A percentile compares a stretch with the other conserved stretches of the same genome.
phyloP scores from a whole-genome alignment of 441 rosid species.

The Iberis amara region DNA sequence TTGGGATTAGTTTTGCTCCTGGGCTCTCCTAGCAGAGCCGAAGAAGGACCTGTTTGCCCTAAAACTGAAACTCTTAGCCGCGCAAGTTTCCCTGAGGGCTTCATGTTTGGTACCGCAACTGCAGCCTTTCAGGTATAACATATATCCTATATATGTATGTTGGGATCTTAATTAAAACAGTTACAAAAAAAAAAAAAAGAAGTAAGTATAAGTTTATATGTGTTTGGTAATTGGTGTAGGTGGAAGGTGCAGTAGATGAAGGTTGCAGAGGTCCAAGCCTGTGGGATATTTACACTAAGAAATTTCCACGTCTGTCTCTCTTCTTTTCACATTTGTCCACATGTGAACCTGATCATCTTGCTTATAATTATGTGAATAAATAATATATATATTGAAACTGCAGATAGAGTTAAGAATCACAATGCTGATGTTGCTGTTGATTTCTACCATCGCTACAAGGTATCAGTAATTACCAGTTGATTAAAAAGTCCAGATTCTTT shows the following conservation, averaged over 20 bases:
- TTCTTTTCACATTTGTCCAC: neutral
- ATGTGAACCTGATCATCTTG: too few relatives aligned
- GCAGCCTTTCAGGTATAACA: constrained; percentile 30
- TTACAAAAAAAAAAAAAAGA: too few relatives aligned
- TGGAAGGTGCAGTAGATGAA: constrained; percentile 58
- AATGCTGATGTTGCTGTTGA: constrained; percentile 35
- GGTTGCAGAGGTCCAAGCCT: constrained; percentile 55
- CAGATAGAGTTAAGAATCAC: constrained; percentile 30
- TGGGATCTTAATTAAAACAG: too few relatives aligned
- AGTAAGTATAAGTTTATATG: neutral
- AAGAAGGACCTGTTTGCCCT: constrained; percentile 31
- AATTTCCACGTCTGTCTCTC: constrained; percentile 41
- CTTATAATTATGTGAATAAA: too few relatives aligned
- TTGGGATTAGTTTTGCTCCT: constrained; percentile 20
- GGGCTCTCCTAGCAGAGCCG: constrained; percentile 17
- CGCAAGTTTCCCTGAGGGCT: constrained; percentile 29
- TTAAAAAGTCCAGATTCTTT: neutral
- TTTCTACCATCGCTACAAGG: constrained; percentile 37
- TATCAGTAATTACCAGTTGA: neutral
- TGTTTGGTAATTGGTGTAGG: constrained; percentile 32
- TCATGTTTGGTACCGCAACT: constrained; percentile 32
- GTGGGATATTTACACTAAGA: constrained; percentile 56
- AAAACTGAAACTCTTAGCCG: constrained; percentile 31
- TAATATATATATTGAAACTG: neutral
- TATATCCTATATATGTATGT: neutral